Evolutionary conservation across 73 alveolate species (phyloP).

Genomic region (Paramecium tetraurelia): DNA sequence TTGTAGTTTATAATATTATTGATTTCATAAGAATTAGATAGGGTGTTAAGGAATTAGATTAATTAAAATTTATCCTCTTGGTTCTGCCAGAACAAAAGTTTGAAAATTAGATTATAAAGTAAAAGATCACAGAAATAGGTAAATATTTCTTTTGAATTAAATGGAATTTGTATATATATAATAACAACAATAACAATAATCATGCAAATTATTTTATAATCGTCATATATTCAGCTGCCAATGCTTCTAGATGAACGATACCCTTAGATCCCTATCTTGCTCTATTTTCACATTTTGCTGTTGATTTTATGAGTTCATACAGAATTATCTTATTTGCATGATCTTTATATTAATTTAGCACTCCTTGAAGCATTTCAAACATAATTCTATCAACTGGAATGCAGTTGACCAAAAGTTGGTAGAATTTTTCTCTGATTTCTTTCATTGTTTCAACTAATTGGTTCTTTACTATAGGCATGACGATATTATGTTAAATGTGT

Average conservation of each 20-base stretch:
- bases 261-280: slow-evolving; percentile 91
- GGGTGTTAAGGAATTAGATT: not conserved
- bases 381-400: slow-evolving; percentile 68
- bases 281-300: slow-evolving; percentile 84
- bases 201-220: slow-evolving; percentile 9
- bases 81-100: not conserved
- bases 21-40: not conserved
- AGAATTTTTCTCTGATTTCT: slow-evolving; percentile 71
- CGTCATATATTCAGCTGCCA: slow-evolving; percentile 71
- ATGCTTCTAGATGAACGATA: slow-evolving; percentile 95
- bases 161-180: not conserved
- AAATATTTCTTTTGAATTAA: not conserved
- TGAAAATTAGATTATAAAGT: not conserved
- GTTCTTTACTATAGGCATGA: slow-evolving; percentile 56
- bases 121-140: not conserved
- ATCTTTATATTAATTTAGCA: slow-evolving; percentile 67
- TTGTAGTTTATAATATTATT: not conserved
- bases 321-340: slow-evolving; percentile 55
- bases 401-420: slow-evolving; percentile 66
- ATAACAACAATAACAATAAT: not conserved
- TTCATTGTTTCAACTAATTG: slow-evolving; percentile 67
- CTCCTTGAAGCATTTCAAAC: slow-evolving; percentile 72
- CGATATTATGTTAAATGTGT: slow-evolving; percentile 27
- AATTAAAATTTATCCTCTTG: not conserved
- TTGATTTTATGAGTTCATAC: slow-evolving; percentile 74